phyloP scores from a whole-genome alignment of 2,329 filamentous ascomycete species.

The Septoria petroselini region DNA sequence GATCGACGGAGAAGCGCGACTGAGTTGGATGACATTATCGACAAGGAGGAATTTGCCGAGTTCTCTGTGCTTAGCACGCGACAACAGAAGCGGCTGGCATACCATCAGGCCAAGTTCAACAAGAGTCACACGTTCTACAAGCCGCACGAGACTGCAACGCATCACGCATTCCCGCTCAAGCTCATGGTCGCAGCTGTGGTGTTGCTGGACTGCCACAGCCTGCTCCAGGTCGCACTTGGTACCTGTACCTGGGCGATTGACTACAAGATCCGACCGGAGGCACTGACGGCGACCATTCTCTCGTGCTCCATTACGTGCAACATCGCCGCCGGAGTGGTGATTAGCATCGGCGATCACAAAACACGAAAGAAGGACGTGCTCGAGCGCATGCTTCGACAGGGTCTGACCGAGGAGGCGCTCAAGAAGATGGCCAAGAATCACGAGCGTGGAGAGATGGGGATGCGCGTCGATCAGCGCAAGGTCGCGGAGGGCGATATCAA shows the following conservation, averaged over 20 bases:
- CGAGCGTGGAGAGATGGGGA: slow-evolving; percentile 21
- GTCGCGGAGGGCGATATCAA: slow-evolving; percentile 24
- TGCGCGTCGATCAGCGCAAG: slow-evolving; percentile 20
- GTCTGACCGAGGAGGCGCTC: slow-evolving; percentile 66
- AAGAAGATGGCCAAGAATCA: slow-evolving; percentile 42
- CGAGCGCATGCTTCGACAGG: slow-evolving; percentile 71
- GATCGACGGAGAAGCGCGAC: slow-evolving; percentile 32
- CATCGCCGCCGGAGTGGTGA: slow-evolving; percentile 71
- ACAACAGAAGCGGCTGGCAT: slow-evolving; percentile 67
- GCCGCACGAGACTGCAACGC: slow-evolving; percentile 78
- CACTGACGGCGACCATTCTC: slow-evolving; percentile 76
- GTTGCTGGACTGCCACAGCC: slow-evolving; percentile 73
- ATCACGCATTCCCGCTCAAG: slow-evolving; percentile 72
- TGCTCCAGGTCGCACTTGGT: slow-evolving; percentile 76
- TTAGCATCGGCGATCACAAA: slow-evolving; percentile 69
- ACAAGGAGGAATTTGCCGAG: slow-evolving; percentile 49
- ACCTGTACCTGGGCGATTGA: slow-evolving; percentile 75
- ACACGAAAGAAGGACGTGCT: slow-evolving; percentile 84
- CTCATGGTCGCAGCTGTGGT: slow-evolving; percentile 75
- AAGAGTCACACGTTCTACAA: slow-evolving; percentile 88
- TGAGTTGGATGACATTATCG: slow-evolving; percentile 40
- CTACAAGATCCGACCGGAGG: slow-evolving; percentile 65
- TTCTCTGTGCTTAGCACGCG: slow-evolving; percentile 60
- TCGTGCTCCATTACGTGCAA: slow-evolving; percentile 76
- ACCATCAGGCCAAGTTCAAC: slow-evolving; percentile 76